Evolutionary conservation across 257 asterid species (phyloP), one percentile per base, ranked within the genome.

Genomic region (Handroanthus guayacan): DNA sequence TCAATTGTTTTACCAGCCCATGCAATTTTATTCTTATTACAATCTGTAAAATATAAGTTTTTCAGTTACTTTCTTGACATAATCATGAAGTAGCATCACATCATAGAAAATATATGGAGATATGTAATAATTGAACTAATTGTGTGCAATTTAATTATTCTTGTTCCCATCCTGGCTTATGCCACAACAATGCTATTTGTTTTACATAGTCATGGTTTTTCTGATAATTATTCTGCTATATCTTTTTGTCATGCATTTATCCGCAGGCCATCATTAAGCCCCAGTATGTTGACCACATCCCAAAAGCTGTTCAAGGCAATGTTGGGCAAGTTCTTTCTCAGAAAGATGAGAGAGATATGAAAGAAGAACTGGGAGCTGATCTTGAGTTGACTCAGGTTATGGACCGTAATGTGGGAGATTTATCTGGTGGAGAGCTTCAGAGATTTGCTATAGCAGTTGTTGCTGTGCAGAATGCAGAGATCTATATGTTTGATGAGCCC

Each of bases 401-500:
- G 97, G 98, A 91, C 74, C 99, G 98, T 65, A 91, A 87, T 81
- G 99, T 93, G 50, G 99, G 97, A 65, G 97, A 95, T 86, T 85
- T 95, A 79, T 95, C 99, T 79, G 99, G 99, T 80, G 98, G 98
- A 55, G 98, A 95, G 93, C 99, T 95, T 80, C 99, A 95, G 87
- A 85, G 99, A 77, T 95, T 91, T 90, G 99, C 99, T 55, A 95
- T 95, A 60, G 98, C 98, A 58, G 98, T 91, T 78, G 98, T 95
- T 67, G 91, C 93, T 16, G 81, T 95, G 67, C 99, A 95, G 84
- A 86, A 85, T 89, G 99, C 99, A 3, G 98, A 95, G 86, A 95
- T 95, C 75, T 95, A 86, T 84, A 95, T 95, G 99, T 95, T 95
- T 85, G 99, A 95, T 81, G 99, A 95, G 84, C 99, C 99, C 17